A percentile compares a stretch with the other conserved stretches of the same genome.
phyloP scores from a whole-genome alignment of 208 protist species.

The Lotmaria passim region DNA sequence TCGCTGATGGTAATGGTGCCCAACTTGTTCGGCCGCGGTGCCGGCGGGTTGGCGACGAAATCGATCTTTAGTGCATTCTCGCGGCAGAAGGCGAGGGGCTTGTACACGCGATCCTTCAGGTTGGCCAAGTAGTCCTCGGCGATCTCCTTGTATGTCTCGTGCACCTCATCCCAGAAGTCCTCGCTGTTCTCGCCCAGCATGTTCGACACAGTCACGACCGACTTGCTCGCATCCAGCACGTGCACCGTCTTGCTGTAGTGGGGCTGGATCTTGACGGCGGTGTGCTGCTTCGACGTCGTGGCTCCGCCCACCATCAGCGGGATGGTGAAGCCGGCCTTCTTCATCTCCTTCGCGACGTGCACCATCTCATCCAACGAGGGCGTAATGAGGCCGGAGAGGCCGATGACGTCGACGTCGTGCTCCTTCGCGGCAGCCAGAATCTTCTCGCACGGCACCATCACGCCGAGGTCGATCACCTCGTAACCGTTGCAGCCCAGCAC shows the following conservation, averaged over 20 bases:
- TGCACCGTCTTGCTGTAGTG: slow-evolving; percentile 91
- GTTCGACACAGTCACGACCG: slow-evolving; percentile 85
- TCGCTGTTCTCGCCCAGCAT: slow-evolving; percentile 61
- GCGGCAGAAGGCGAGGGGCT: slow-evolving; percentile 76
- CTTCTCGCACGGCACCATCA: slow-evolving; percentile 94
- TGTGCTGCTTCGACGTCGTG: slow-evolving; percentile 97
- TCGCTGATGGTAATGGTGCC: slow-evolving; percentile 79
- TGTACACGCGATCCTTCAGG: slow-evolving; percentile 90
- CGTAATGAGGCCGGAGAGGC: slow-evolving; percentile 97
- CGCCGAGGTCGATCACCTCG: slow-evolving; percentile 94
- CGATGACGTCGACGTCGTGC: slow-evolving; percentile 92
- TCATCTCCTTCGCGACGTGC: slow-evolving; percentile 94
- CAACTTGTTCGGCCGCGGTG: slow-evolving; percentile 62
- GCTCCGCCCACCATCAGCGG: slow-evolving; percentile 96
- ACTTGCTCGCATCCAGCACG: slow-evolving; percentile 95
- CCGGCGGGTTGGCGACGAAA: slow-evolving; percentile 60
- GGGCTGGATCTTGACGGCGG: slow-evolving; percentile 96
- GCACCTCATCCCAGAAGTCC: slow-evolving; percentile 89
- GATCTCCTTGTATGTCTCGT: slow-evolving; percentile 91
- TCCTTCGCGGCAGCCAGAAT: slow-evolving; percentile 88
- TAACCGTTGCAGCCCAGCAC: slow-evolving; percentile 98
- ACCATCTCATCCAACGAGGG: slow-evolving; percentile 98
- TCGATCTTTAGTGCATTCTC: slow-evolving; percentile 67
- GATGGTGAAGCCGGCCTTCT: slow-evolving; percentile 79
- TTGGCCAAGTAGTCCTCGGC: slow-evolving; percentile 94